Percentiles rank a stretch among this genome's conserved stretches.
These are phyloP conservation scores for Phytophthora sojae DNA, from an alignment of 352 stramenopile species.

Conservation along the genomic window DNA sequence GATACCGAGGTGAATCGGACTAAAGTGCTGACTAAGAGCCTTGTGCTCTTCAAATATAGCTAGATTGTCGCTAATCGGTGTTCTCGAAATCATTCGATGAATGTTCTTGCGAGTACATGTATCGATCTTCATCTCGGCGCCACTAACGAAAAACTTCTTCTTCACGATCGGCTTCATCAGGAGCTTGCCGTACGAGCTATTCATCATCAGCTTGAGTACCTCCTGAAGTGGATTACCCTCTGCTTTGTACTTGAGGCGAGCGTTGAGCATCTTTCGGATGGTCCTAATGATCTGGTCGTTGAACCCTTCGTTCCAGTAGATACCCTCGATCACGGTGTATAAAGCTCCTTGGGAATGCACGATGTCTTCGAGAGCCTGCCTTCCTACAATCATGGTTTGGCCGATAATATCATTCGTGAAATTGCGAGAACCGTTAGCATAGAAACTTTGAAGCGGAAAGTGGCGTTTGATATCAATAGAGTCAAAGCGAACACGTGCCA, in stretches of 20 bases:
- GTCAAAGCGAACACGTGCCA: slow-evolving; percentile 1
- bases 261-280: neutral
- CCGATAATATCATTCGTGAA: neutral
- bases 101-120: too few species aligned
- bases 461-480: slow-evolving; percentile 5
- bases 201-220: slow-evolving; percentile 19
- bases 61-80: slow-evolving; percentile 6
- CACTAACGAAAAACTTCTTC: slow-evolving; percentile 7
- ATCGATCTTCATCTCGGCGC: neutral
- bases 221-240: slow-evolving; percentile 9
- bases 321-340: slow-evolving; percentile 2
- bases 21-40: too few species aligned
- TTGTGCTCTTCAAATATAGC: slow-evolving; percentile 17
- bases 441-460: slow-evolving; percentile 4
- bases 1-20: too few species aligned
- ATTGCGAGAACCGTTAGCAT: neutral
- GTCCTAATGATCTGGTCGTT: slow-evolving; percentile 1
- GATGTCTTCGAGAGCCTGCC: neutral
- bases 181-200: slow-evolving; percentile 12
- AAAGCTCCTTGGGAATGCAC: too few species aligned
- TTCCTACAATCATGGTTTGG: neutral
- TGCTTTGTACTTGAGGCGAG: slow-evolving; percentile 5
- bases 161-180: slow-evolving; percentile 15
- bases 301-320: slow-evolving; percentile 21
- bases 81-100: slow-evolving; percentile 1